A percentile compares a stretch with the other conserved stretches of the same genome.
Conservation (phyloP, 805 yeast genomes). For the Hanseniaspora nectarophila region DNA sequence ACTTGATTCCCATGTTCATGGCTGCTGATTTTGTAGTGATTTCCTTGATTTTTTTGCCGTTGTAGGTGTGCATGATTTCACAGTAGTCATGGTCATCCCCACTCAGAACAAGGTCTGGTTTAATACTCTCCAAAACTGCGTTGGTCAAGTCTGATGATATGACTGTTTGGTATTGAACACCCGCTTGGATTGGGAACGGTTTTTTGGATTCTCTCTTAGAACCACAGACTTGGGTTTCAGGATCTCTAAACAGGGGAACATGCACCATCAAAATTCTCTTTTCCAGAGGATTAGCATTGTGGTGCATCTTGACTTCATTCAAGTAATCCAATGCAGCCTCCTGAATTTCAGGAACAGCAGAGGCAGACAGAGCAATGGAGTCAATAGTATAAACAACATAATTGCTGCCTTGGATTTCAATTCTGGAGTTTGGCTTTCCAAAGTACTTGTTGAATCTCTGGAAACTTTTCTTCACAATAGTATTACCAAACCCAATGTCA, state of each 20-base stretch:
- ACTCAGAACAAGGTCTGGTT: conserved; percentile 62
- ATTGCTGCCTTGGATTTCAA: conserved; percentile 39
- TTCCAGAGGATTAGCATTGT: conserved; percentile 22
- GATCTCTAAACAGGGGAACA: conserved; percentile 73
- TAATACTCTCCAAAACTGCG: conserved; percentile 43
- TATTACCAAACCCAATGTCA: conserved; percentile 86
- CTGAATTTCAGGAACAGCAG: conserved; percentile 34
- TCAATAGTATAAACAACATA: conserved; percentile 71
- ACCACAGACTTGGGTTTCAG: conserved; percentile 57
- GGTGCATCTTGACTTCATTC: conserved; percentile 25
- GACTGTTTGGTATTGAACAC: conserved; percentile 86
- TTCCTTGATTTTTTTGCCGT: conserved; percentile 37
- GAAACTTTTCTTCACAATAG: conserved; percentile 44
- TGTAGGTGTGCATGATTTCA: conserved; percentile 46
- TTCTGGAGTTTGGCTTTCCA: conserved; percentile 51
- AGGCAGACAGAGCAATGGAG: conserved; percentile 68
- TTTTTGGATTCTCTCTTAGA: conserved; percentile 56
- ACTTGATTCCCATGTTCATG: conserved; percentile 80
- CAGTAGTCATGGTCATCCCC: conserved; percentile 99
- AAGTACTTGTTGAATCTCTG: conserved; percentile 58
- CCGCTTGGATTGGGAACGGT: conserved; percentile 57
- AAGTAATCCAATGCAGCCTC: conserved; percentile 43
- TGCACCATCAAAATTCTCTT: conserved; percentile 72
- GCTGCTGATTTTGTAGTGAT: conserved; percentile 80
- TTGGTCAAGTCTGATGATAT: conserved; percentile 50